These are phyloP conservation scores for Ustilago cynodontis DNA, from an alignment of 1,284 basidiomycete genomes.

Conservation along the genomic window DNA sequence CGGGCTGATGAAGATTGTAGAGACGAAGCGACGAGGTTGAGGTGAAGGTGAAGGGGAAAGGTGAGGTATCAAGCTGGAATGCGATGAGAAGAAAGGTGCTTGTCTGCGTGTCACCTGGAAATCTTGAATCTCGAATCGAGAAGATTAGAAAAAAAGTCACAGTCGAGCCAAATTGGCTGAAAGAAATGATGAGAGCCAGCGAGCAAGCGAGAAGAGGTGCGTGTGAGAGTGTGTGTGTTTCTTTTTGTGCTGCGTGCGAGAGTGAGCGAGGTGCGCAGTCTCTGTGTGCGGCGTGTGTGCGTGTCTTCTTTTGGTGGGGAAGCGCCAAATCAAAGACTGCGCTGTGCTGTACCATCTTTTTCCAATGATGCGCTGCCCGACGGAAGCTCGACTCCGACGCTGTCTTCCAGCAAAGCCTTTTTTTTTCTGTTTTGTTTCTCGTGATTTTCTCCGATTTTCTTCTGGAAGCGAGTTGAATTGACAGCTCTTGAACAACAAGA, in stretches of 20 bases:
- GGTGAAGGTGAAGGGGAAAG: background rate
- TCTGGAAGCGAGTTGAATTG: background rate
- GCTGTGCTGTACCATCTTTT: background rate
- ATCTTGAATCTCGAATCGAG: background rate
- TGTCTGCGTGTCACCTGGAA: background rate
- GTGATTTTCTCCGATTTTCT: background rate
- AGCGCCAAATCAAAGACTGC: background rate
- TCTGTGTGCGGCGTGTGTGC: no score
- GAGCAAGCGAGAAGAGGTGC: background rate
- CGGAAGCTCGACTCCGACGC: background rate
- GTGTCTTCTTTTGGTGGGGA: background rate
- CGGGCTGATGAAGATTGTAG: background rate
- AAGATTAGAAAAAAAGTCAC: conserved; percentile 7
- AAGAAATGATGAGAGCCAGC: background rate
- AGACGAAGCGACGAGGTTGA: background rate
- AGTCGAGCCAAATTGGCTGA: background rate
- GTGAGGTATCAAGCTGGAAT: background rate
- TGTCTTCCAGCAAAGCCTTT: background rate
- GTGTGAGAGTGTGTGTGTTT: background rate
- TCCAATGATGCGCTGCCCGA: background rate
- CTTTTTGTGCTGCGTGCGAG: background rate
- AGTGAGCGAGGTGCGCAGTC: no score
- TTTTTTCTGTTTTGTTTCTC: background rate
- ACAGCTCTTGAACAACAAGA: background rate
- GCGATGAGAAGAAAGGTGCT: conserved; percentile 8